Conservation (phyloP, 2,329 filamentous ascomycete species). For the Fusarium phyllophilum region DNA sequence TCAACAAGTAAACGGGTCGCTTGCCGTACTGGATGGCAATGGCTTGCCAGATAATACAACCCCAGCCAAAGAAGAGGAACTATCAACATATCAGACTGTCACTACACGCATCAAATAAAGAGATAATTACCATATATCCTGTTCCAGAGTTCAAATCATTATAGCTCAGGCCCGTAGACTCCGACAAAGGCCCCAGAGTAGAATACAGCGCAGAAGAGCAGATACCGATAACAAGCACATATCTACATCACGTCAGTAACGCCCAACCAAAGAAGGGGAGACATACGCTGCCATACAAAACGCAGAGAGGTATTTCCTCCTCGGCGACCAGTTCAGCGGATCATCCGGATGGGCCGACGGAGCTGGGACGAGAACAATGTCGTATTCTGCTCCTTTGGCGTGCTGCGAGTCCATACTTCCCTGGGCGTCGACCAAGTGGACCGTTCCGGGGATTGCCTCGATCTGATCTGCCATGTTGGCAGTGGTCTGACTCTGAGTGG, state of each 20-base stretch:
- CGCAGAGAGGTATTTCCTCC: neutral
- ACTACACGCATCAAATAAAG: fast-evolving
- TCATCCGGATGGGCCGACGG: neutral
- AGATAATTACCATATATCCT: neutral
- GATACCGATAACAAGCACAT: neutral
- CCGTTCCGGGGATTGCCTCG: neutral
- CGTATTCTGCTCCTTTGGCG: neutral
- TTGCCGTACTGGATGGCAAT: neutral
- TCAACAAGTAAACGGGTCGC: neutral
- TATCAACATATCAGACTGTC: neutral
- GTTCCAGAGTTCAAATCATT: neutral
- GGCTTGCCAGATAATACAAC: neutral
- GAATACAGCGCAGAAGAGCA: neutral
- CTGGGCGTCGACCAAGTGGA: neutral
- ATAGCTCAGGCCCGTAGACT: neutral
- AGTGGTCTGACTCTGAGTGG: neutral
- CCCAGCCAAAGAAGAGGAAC: neutral
- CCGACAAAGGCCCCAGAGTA: neutral
- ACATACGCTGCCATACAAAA: neutral
- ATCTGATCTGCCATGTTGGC: neutral
- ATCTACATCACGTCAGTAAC: neutral
- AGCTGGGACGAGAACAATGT: neutral
- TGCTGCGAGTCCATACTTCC: neutral
- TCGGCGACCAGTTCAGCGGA: neutral
- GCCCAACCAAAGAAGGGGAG: neutral